These are phyloP conservation scores for Ceratocystis lukuohia DNA, from an alignment of 2,329 filamentous ascomycete species.

Conservation along the genomic window DNA sequence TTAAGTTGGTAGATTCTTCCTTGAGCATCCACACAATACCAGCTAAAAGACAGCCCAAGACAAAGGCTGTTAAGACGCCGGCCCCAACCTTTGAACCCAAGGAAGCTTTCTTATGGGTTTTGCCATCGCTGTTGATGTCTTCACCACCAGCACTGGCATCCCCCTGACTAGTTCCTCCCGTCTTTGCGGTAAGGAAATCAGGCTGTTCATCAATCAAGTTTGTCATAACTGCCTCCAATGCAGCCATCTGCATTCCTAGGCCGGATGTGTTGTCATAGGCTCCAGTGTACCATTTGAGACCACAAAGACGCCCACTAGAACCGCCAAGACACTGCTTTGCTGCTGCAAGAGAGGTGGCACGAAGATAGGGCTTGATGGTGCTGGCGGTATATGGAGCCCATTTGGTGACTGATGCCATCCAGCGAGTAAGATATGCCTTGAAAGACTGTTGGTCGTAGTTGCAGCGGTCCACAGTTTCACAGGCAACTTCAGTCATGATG, in stretches of 20 bases:
- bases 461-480: slow-evolving; percentile 48
- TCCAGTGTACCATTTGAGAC: slow-evolving; percentile 43
- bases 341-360: slow-evolving; percentile 43
- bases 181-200: slow-evolving; percentile 35
- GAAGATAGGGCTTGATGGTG: slow-evolving; percentile 40
- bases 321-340: slow-evolving; percentile 45
- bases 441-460: slow-evolving; percentile 50
- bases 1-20: slow-evolving; percentile 31
- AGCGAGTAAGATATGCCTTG: slow-evolving; percentile 49
- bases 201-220: slow-evolving; percentile 39
- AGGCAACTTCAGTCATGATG: slow-evolving; percentile 53
- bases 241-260: slow-evolving; percentile 59
- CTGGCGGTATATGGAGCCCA: slow-evolving; percentile 47
- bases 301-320: slow-evolving; percentile 43
- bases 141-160: slow-evolving; percentile 34
- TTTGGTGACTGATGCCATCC: slow-evolving; percentile 48
- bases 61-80: slow-evolving; percentile 45
- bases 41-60: slow-evolving; percentile 41
- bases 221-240: slow-evolving; percentile 49
- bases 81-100: slow-evolving; percentile 55
- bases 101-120: slow-evolving; percentile 24
- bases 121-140: slow-evolving; percentile 30
- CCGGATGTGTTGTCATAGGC: slow-evolving; percentile 47
- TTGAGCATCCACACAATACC: slow-evolving; percentile 38
- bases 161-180: slow-evolving; percentile 44